Evolutionary conservation across 1,284 basidiomycete genomes (phyloP).

Genomic region (Laetiporus sulphureus): DNA sequence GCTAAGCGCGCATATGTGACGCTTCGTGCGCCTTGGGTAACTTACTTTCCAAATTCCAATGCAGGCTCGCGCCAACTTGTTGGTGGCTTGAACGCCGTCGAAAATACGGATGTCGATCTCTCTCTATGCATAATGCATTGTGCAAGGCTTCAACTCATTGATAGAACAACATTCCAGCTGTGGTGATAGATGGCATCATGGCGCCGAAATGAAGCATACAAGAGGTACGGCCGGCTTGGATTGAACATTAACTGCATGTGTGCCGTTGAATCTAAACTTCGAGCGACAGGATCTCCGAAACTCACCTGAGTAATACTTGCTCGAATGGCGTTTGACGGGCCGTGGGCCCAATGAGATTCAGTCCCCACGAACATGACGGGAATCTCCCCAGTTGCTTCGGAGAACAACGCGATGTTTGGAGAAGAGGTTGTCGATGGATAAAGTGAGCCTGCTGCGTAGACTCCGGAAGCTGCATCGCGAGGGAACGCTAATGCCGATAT

Average conservation of each 20-base stretch:
- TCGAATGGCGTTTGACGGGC: constrained; percentile 34
- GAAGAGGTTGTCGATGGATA: constrained; percentile 40
- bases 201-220: constrained; percentile 77
- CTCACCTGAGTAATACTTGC: constrained; percentile 69
- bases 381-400: constrained; percentile 46
- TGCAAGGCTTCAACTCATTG: no score
- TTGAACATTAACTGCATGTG: constrained; percentile 71
- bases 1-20: no score
- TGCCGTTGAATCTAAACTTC: not conserved
- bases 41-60: no score
- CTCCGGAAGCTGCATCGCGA: constrained; percentile 43
- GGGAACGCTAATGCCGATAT: constrained; percentile 79
- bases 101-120: no score
- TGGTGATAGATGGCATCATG: constrained; percentile 57
- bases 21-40: no score
- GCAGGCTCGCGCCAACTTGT: no score
- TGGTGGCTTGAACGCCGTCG: no score
- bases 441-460: constrained; percentile 71
- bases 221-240: constrained; percentile 58
- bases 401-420: constrained; percentile 72
- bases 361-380: constrained; percentile 57
- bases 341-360: constrained; percentile 15
- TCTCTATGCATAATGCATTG: no score
- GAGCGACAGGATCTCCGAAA: constrained; percentile 7
- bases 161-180: no score